Evolutionary conservation across 2,329 filamentous ascomycete species (phyloP).

Genomic region (Talaromyces rugulosus): DNA sequence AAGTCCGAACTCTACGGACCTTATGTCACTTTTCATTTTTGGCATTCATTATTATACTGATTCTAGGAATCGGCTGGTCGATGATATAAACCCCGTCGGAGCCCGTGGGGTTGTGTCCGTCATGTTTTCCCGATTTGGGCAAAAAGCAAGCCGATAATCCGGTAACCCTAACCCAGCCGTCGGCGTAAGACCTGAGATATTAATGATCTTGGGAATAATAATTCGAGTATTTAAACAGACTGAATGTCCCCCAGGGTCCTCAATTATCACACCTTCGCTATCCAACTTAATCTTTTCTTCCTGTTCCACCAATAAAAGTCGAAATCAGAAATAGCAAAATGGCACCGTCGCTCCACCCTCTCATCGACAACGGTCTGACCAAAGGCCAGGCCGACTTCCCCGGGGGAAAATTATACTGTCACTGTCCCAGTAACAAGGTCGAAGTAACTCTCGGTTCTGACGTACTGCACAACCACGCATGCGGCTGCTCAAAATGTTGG

Average conservation of each 20-base stretch:
- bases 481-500: conserved; percentile 70
- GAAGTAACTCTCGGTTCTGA: conserved; percentile 56
- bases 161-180: background rate
- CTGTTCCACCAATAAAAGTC: background rate
- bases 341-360: conserved; percentile 53
- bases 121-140: background rate
- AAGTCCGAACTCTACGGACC: background rate
- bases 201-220: background rate
- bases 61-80: background rate
- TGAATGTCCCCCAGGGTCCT: background rate
- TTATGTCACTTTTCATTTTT: background rate
- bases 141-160: background rate
- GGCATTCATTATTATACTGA: background rate
- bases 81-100: background rate
- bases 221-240: background rate
- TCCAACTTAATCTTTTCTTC: background rate
- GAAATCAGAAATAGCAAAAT: background rate
- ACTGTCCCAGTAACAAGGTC: conserved; percentile 54
- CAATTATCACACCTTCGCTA: background rate
- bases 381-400: conserved; percentile 53
- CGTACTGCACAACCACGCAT: conserved; percentile 66
- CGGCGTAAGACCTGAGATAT: background rate
- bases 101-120: background rate
- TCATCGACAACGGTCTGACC: conserved; percentile 58
- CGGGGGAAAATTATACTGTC: conserved; percentile 61